These are phyloP conservation scores for Chlorella sp. DNA, from an alignment of 139 green algal genomes.

Conservation along the genomic window DNA sequence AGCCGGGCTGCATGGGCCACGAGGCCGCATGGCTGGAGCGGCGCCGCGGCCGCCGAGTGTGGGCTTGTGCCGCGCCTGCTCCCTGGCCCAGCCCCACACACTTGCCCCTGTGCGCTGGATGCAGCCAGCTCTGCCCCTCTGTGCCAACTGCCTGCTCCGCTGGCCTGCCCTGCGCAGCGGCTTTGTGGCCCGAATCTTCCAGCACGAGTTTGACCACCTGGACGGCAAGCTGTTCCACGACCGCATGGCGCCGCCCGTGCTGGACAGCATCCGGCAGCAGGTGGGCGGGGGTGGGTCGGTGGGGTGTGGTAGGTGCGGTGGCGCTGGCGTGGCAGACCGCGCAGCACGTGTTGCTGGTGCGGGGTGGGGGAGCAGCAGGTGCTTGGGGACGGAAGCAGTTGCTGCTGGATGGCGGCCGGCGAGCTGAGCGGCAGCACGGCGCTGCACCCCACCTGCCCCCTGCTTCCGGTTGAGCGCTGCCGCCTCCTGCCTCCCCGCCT, in stretches of 20 bases:
- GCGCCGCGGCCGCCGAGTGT: no score
- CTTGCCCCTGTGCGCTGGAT: no score
- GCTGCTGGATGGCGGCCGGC: no score
- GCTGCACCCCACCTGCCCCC: not conserved
- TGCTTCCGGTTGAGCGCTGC: not conserved
- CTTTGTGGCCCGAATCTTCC: slow-evolving; percentile 94
- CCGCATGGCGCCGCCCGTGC: slow-evolving; percentile 69
- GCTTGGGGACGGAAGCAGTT: no score
- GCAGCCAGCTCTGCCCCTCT: not conserved
- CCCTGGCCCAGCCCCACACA: no score
- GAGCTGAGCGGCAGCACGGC: no score
- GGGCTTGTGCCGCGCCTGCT: not conserved
- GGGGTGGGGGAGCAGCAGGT: not conserved
- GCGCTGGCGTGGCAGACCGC: no score
- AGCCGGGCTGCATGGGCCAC: no score
- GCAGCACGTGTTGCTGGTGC: no score
- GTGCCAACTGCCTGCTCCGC: not conserved
- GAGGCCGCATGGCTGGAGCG: no score
- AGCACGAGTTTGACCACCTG: slow-evolving; percentile 97
- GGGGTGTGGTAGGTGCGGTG: not conserved
- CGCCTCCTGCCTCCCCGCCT: not conserved
- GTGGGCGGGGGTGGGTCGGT: not conserved
- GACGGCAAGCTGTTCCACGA: slow-evolving; percentile 90
- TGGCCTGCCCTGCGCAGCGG: slow-evolving; percentile 32
- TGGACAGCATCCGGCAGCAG: slow-evolving; percentile 55